Conservation (phyloP, 2,329 filamentous ascomycete genomes). For the Colletotrichum sp. region DNA sequence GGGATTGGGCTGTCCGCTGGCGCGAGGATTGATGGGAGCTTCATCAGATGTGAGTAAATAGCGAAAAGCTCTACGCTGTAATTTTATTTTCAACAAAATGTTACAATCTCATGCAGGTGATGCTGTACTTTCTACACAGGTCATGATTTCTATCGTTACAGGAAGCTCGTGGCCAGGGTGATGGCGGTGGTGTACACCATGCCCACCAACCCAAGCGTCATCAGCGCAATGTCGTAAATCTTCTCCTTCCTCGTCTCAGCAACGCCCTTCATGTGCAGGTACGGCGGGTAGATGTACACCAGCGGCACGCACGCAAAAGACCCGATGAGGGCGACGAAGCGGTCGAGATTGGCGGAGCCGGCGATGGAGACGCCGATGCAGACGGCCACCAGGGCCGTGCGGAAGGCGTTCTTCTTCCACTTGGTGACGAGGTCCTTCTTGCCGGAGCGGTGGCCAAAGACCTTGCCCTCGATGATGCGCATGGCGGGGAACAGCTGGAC, state of each 20-base stretch:
- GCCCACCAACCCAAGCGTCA: conserved; percentile 65
- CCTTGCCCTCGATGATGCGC: conserved; percentile 70
- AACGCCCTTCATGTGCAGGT: conserved; percentile 71
- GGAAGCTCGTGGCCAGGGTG: conserved; percentile 54
- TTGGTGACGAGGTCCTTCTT: conserved; percentile 70
- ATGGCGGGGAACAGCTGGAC: conserved; percentile 78
- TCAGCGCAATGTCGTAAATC: conserved; percentile 64
- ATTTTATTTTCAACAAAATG: background rate
- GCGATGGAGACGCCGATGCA: conserved; percentile 67
- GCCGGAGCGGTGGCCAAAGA: conserved; percentile 72
- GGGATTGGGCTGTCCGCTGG: conserved; percentile 64
- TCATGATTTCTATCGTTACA: conserved; percentile 15
- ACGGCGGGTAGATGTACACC: conserved; percentile 84
- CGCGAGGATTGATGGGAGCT: conserved; percentile 39
- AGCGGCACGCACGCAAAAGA: conserved; percentile 98
- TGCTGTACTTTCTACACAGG: background rate
- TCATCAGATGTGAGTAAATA: no score
- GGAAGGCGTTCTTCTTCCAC: conserved; percentile 77
- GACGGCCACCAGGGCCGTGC: conserved; percentile 58
- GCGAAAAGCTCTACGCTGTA: background rate
- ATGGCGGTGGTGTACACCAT: conserved; percentile 76
- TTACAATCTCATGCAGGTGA: background rate
- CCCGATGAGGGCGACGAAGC: conserved; percentile 94
- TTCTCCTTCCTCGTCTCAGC: conserved; percentile 62
- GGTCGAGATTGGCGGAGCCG: conserved; percentile 76